phyloP scores from a whole-genome alignment of 2,329 filamentous ascomycete species.

The Septoria linicola region DNA sequence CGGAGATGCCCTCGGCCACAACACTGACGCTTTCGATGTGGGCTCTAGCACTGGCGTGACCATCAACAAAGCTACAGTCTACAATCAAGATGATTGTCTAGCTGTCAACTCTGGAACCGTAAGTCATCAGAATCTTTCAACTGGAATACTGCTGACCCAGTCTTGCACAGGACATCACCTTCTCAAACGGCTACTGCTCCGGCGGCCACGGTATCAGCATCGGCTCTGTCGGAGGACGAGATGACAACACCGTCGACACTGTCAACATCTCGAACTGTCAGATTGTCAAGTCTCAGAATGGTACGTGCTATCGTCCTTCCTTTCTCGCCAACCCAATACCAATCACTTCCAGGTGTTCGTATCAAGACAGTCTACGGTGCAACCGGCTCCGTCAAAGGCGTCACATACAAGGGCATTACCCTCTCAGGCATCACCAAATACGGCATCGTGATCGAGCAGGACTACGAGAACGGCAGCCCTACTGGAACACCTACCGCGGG shows the following conservation, averaged over 20 bases:
- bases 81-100: constrained; percentile 39
- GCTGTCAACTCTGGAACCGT: constrained; percentile 34
- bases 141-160: too few relatives aligned
- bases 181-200: constrained; percentile 29
- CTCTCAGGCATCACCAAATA: constrained; percentile 53
- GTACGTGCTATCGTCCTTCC: too few relatives aligned
- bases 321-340: too few relatives aligned
- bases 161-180: constrained; percentile 33
- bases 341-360: too few relatives aligned
- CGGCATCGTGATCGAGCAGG: constrained; percentile 60
- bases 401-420: constrained; percentile 56
- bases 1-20: constrained; percentile 42
- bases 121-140: too few relatives aligned
- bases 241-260: constrained; percentile 53
- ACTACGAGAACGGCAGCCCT: constrained; percentile 52
- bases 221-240: constrained; percentile 52
- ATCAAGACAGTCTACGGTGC: constrained; percentile 55
- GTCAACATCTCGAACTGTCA: constrained; percentile 53
- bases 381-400: constrained; percentile 52
- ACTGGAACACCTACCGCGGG: constrained; percentile 50
- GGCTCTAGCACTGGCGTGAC: constrained; percentile 33
- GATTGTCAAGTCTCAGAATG: constrained; percentile 54
- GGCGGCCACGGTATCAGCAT: constrained; percentile 31
- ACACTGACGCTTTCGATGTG: constrained; percentile 41
- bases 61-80: constrained; percentile 33